These are phyloP conservation scores for Collybia sordida DNA, from an alignment of 768 basidiomycete species.

Conservation along the genomic window DNA sequence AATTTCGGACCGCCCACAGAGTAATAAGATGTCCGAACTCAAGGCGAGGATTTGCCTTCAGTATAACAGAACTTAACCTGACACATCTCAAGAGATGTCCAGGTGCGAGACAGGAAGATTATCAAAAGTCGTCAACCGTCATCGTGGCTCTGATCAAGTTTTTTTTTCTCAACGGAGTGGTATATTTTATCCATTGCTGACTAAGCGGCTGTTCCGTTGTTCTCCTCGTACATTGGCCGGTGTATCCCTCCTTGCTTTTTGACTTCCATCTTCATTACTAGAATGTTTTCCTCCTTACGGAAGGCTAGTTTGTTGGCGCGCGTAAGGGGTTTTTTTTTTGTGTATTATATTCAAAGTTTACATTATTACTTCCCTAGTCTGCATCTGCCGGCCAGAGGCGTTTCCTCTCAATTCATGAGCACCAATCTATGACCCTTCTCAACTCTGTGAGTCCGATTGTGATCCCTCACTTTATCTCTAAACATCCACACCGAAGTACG, in stretches of 20 bases:
- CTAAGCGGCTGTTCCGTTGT: conserved; percentile 30
- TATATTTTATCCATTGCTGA: conserved; percentile 42
- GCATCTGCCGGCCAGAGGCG: conserved; percentile 83
- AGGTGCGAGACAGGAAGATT: conserved; percentile 76
- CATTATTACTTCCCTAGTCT: conserved; percentile 38
- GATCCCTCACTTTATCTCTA: neutral
- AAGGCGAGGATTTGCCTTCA: conserved; percentile 56
- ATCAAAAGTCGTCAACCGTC: conserved; percentile 57
- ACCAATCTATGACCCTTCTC: conserved; percentile 92
- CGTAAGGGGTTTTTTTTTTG: conserved; percentile 38
- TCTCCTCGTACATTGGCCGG: conserved; percentile 8
- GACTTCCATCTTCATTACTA: conserved; percentile 21
- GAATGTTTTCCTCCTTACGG: conserved; percentile 69
- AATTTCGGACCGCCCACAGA: conserved; percentile 76
- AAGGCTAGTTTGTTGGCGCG: conserved; percentile 66
- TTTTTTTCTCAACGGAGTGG: conserved; percentile 3
- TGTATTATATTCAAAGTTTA: neutral
- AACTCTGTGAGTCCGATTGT: conserved; percentile 71
- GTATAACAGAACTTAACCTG: conserved; percentile 66
- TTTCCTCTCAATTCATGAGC: conserved; percentile 95
- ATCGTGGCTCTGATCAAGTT: conserved; percentile 67
- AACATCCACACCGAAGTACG: conserved; percentile 61
- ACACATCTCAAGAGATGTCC: conserved; percentile 28
- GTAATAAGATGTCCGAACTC: conserved; percentile 68
- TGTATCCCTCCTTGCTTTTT: conserved; percentile 6